Evolutionary conservation across 768 basidiomycete species (phyloP).

Genomic region (Hypholoma sublateritium): DNA sequence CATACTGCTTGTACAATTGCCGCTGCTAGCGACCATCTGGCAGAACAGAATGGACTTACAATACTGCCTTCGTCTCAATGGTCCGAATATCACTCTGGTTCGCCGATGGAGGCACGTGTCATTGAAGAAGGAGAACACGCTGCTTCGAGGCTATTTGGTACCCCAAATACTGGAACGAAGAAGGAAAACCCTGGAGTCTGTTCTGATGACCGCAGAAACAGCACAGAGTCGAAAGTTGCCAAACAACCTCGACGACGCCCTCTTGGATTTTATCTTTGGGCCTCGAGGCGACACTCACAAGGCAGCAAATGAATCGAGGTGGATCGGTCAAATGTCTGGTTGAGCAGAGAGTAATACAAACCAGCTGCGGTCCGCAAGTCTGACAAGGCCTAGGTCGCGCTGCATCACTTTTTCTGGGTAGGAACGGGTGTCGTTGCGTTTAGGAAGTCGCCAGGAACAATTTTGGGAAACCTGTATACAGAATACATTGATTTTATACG

Average conservation of each 20-base stretch:
- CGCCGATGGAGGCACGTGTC: background rate
- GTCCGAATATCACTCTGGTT: conserved; percentile 1
- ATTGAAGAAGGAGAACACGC: conserved; percentile 19
- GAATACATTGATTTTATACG: too few species aligned
- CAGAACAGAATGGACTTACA: background rate
- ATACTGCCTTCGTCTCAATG: background rate
- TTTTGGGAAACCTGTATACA: too few species aligned
- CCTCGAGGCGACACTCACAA: too few species aligned
- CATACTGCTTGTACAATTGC: background rate
- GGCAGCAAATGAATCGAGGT: too few species aligned
- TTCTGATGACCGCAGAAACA: background rate
- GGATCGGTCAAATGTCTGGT: too few species aligned
- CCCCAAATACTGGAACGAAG: conserved; percentile 8
- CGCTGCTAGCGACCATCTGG: background rate
- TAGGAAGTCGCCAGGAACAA: too few species aligned
- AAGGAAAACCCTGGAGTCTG: background rate
- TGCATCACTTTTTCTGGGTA: too few species aligned
- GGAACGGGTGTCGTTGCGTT: too few species aligned
- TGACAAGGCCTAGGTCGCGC: too few species aligned
- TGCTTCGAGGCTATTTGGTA: conserved; percentile 17
- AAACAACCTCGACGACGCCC: conserved; percentile 12
- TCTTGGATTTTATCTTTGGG: conserved; percentile 2
- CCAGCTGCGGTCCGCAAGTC: too few species aligned
- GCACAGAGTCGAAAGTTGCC: background rate
- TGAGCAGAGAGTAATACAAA: too few species aligned